Conservation (phyloP, 2,329 filamentous ascomycete species). For the Phaeosphaeriaceae sp. region DNA sequence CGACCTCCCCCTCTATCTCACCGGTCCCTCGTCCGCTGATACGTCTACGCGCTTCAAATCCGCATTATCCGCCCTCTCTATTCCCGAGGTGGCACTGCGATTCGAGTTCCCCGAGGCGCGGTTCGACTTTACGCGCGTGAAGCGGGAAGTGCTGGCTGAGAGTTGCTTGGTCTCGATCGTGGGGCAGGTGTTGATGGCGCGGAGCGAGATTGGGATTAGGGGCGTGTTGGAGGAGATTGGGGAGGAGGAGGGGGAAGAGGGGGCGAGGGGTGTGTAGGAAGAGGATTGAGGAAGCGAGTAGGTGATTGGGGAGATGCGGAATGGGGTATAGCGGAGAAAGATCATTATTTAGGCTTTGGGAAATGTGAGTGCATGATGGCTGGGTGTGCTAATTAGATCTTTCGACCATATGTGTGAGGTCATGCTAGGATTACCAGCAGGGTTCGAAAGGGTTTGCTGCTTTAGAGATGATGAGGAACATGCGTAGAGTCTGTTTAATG, state of each 20-base stretch:
- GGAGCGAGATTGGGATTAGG: slow-evolving; percentile 34
- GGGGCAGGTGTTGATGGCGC: slow-evolving; percentile 37
- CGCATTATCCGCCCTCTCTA: slow-evolving; percentile 18
- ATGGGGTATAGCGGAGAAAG: no score
- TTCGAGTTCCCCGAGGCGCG: slow-evolving; percentile 41
- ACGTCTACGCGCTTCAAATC: slow-evolving; percentile 21
- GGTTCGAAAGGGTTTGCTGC: no score
- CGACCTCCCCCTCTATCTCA: slow-evolving; percentile 24
- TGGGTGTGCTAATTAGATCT: no score
- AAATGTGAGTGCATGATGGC: no score
- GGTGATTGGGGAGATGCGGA: background rate
- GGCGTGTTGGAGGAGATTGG: slow-evolving; percentile 26
- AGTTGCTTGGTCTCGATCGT: slow-evolving; percentile 33
- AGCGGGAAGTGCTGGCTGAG: slow-evolving; percentile 17
- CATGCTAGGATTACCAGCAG: no score
- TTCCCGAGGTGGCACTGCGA: slow-evolving; percentile 19
- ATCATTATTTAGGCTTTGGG: no score
- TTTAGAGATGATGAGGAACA: no score
- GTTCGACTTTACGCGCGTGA: slow-evolving; percentile 25
- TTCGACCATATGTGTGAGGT: no score
- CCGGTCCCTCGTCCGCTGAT: slow-evolving; percentile 33
- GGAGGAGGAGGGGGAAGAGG: slow-evolving; percentile 5
- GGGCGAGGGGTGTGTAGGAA: no score
- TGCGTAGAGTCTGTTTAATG: no score
- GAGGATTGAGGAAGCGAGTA: slow-evolving; percentile 1